These are phyloP conservation scores for Polyporus arcularius DNA, from an alignment of 768 basidiomycete genomes.

Conservation along the genomic window DNA sequence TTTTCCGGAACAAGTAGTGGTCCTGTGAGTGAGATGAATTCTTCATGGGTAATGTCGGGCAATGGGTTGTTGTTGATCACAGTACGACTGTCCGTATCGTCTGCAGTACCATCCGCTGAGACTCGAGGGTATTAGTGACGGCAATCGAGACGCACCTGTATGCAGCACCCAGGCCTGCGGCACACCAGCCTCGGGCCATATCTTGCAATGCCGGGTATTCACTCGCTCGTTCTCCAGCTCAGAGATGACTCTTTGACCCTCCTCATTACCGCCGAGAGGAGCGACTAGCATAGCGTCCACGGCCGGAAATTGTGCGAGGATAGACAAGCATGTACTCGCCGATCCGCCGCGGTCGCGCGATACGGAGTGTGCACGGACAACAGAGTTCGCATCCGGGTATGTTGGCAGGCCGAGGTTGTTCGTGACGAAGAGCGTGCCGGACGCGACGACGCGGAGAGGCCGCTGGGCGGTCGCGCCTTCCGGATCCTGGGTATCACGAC, in stretches of 20 bases:
- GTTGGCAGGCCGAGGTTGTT: conserved; percentile 65
- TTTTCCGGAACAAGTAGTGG: conserved; percentile 85
- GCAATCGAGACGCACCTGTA: conserved; percentile 47
- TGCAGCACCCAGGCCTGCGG: conserved; percentile 83
- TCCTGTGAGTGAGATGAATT: conserved; percentile 77
- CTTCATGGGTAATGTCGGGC: conserved; percentile 84
- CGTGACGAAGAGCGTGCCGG: conserved; percentile 79
- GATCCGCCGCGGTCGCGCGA: conserved; percentile 69
- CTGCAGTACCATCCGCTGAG: conserved; percentile 30
- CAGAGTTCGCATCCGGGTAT: conserved; percentile 59
- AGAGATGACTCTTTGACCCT: conserved; percentile 60
- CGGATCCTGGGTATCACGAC: conserved; percentile 29
- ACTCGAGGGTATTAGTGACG: not conserved
- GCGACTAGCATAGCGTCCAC: conserved; percentile 74
- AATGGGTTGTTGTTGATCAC: conserved; percentile 88
- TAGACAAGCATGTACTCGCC: conserved; percentile 66
- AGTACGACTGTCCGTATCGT: conserved; percentile 59
- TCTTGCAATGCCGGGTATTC: conserved; percentile 70
- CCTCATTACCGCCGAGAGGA: conserved; percentile 70
- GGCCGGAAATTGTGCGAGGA: conserved; percentile 68
- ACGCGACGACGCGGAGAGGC: conserved; percentile 73
- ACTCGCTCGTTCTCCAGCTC: conserved; percentile 71
- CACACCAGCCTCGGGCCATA: conserved; percentile 71
- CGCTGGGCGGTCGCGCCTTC: conserved; percentile 13
- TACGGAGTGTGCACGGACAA: conserved; percentile 72